A percentile compares a stretch with the other conserved stretches of the same genome.
These are phyloP conservation scores for Salvia sclarea DNA, from an alignment of 305 asterid species.

Conservation along the genomic window DNA sequence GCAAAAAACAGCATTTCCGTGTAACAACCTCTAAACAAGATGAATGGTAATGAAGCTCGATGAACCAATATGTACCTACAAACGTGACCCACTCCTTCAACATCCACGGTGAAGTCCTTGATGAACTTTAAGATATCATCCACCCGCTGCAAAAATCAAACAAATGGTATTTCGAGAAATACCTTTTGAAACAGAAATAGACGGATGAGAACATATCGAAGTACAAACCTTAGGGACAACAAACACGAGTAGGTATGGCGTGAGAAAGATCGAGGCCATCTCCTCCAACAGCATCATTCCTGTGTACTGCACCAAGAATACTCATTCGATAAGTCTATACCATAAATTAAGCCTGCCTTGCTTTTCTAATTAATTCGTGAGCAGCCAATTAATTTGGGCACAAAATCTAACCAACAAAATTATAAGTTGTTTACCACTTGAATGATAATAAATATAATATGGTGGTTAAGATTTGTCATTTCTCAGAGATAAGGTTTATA, in stretches of 20 bases:
- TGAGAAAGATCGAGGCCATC: slow-evolving; percentile 95
- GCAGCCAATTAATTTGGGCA: neutral
- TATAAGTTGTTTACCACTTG: neutral
- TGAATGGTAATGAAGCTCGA: slow-evolving; percentile 16
- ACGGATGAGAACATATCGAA: neutral
- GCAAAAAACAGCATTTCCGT: neutral
- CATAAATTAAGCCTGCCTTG: neutral
- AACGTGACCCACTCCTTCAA: slow-evolving; percentile 93
- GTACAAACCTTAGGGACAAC: slow-evolving; percentile 83
- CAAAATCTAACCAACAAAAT: neutral
- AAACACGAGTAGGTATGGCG: slow-evolving; percentile 78
- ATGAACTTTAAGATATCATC: slow-evolving; percentile 82
- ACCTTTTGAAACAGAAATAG: slow-evolving; percentile 12
- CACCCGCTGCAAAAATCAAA: slow-evolving; percentile 60
- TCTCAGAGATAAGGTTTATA: neutral
- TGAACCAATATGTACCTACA: slow-evolving; percentile 59
- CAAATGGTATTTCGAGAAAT: slow-evolving; percentile 24
- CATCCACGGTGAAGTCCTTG: slow-evolving; percentile 73
- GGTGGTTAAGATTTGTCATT: neutral
- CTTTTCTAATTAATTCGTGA: slow-evolving; percentile 3
- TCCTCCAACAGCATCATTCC: slow-evolving; percentile 96
- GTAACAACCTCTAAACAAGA: neutral
- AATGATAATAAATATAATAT: neutral
- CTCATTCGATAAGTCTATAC: slow-evolving; percentile 19
- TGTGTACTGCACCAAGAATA: slow-evolving; percentile 68